Percentiles rank a stretch among this genome's conserved stretches.
These are phyloP conservation scores for Athelia psychrophila DNA, from an alignment of 1,284 basidiomycete genomes.

Conservation along the genomic window DNA sequence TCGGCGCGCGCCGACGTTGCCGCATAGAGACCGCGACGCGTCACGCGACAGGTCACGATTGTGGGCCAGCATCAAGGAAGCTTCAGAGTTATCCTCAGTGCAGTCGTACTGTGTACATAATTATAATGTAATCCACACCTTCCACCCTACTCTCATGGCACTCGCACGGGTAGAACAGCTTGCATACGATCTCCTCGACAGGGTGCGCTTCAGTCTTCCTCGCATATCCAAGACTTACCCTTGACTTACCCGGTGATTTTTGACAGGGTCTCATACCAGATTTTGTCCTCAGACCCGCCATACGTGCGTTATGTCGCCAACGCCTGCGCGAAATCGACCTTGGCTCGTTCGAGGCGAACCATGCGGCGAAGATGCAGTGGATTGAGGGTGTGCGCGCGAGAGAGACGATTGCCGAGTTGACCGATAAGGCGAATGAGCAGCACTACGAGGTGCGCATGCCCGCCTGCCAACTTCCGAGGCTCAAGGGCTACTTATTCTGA, in stretches of 20 bases:
- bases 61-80: too few species aligned
- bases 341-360: constrained; percentile 61
- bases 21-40: too few species aligned
- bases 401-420: constrained; percentile 60
- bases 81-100: too few species aligned
- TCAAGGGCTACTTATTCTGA: not conserved
- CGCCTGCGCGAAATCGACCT: constrained; percentile 61
- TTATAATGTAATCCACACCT: too few species aligned
- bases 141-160: too few species aligned
- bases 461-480: not conserved
- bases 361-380: constrained; percentile 66
- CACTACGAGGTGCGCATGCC: constrained; percentile 69
- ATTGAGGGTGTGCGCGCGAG: constrained; percentile 52
- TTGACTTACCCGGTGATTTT: not conserved
- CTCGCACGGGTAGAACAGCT: not conserved
- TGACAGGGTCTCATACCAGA: constrained; percentile 59
- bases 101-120: too few species aligned
- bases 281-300: constrained; percentile 54
- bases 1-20: too few species aligned
- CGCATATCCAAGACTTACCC: not conserved
- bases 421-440: constrained; percentile 76
- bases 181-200: not conserved
- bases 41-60: too few species aligned
- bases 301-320: constrained; percentile 58
- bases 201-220: not conserved